Percentiles rank a stretch among this genome's conserved stretches.
phyloP scores from a whole-genome alignment of 2,329 filamentous ascomycete species.

The Epichloe typhina region DNA sequence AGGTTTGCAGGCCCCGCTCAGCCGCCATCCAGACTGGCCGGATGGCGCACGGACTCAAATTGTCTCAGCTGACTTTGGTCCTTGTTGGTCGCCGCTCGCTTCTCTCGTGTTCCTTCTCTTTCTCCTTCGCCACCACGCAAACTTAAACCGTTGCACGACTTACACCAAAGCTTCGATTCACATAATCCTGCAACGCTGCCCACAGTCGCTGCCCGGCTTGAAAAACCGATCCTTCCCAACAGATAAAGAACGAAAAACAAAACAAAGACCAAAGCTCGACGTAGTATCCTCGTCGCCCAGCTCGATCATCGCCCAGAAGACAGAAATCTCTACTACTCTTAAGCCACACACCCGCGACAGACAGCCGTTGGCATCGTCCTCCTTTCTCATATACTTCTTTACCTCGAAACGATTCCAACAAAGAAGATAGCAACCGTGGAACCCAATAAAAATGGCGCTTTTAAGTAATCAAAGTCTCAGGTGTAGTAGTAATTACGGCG shows the following conservation, averaged over 20 bases:
- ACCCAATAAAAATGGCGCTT: constrained; percentile 40
- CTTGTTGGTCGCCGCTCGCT: neutral
- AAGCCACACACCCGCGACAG: neutral
- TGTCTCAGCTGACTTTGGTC: constrained; percentile 1
- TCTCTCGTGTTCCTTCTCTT: neutral
- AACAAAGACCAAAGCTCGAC: neutral
- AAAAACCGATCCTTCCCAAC: neutral
- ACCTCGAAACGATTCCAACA: constrained; percentile 6
- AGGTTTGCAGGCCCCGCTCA: neutral
- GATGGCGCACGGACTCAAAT: neutral
- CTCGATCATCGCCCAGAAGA: neutral
- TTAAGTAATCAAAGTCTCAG: constrained; percentile 58
- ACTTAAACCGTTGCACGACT: neutral
- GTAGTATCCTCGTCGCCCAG: neutral
- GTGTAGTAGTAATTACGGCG: constrained; percentile 67
- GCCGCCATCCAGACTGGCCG: neutral
- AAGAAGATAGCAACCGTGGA: constrained; percentile 11
- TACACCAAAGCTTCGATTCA: neutral
- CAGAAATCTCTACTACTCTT: neutral
- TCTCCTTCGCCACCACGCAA: neutral
- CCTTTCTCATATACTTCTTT: neutral
- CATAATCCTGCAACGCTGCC: neutral
- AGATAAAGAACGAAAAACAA: neutral
- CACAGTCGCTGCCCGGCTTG: neutral
- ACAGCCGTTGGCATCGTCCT: constrained; percentile 6